These are phyloP conservation scores for Cercophora samala DNA, from an alignment of 495 filamentous ascomycete species.

Conservation along the genomic window DNA sequence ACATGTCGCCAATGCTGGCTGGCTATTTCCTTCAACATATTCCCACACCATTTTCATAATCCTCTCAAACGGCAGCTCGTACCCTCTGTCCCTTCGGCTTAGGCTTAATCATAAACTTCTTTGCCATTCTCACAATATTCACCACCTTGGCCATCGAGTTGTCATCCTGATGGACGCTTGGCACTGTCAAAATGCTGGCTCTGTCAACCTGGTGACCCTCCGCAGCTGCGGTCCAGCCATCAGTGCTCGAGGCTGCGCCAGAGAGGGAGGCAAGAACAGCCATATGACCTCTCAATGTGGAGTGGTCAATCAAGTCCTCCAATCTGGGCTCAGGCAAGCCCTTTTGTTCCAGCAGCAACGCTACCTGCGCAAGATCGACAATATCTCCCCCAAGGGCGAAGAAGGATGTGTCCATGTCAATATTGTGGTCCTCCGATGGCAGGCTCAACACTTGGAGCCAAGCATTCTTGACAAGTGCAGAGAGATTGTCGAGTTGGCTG, in stretches of 20 bases:
- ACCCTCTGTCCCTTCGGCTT: neutral
- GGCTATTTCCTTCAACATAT: neutral
- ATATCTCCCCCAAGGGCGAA: conserved; percentile 26
- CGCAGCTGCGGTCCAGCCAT: neutral
- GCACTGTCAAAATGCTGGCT: neutral
- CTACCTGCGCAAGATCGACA: conserved; percentile 22
- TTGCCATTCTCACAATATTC: neutral
- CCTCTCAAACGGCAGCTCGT: neutral
- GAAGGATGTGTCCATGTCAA: conserved; percentile 20
- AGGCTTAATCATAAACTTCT: neutral
- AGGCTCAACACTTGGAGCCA: conserved; percentile 20
- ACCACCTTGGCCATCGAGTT: neutral
- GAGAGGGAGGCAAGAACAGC: neutral
- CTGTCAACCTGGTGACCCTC: neutral
- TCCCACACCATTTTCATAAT: neutral
- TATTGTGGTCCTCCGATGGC: neutral
- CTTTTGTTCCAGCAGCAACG: conserved; percentile 16
- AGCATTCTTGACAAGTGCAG: conserved; percentile 7
- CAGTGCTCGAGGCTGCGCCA: neutral
- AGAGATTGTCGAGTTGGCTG: conserved; percentile 4
- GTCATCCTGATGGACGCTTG: neutral
- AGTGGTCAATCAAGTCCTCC: conserved; percentile 21
- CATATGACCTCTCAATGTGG: conserved; percentile 24
- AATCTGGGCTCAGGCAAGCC: conserved; percentile 8
- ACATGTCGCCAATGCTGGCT: no score